Percentiles rank a stretch among this genome's conserved stretches.
These are phyloP conservation scores for Balansia obtecta DNA, from an alignment of 2,329 filamentous ascomycete species.

Conservation along the genomic window DNA sequence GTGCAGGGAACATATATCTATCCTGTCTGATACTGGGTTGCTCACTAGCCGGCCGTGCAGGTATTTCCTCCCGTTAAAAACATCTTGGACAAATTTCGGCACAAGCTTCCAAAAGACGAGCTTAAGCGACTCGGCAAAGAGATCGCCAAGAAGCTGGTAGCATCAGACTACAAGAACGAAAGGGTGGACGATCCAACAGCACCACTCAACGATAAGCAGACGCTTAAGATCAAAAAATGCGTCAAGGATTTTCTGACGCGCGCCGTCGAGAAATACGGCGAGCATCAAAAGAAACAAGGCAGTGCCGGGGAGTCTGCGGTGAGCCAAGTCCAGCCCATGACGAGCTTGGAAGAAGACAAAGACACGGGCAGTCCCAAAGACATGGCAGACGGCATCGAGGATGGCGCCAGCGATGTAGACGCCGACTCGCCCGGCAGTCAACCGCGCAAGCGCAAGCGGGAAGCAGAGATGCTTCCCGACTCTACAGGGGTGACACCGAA, in stretches of 20 bases:
- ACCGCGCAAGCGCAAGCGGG: constrained; percentile 54
- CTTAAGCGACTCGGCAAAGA: constrained; percentile 51
- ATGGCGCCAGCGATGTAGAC: constrained; percentile 25
- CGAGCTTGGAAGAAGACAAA: not conserved
- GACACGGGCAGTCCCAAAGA: not conserved
- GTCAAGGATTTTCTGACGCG: constrained; percentile 81
- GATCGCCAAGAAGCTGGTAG: constrained; percentile 77
- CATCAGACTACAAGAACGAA: constrained; percentile 81
- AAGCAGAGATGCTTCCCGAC: constrained; percentile 18
- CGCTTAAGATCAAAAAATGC: constrained; percentile 70
- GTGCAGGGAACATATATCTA: constrained; percentile 16
- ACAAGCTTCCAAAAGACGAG: constrained; percentile 74
- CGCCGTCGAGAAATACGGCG: constrained; percentile 62
- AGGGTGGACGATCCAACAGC: constrained; percentile 70
- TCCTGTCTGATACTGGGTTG: not conserved
- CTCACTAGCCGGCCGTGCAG: constrained; percentile 27
- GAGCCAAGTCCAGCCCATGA: constrained; percentile 1
- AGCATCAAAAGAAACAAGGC: constrained; percentile 48
- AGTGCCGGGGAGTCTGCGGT: constrained; percentile 2
- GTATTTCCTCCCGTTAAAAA: constrained; percentile 76
- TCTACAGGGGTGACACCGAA: constrained; percentile 35
- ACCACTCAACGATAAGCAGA: constrained; percentile 61
- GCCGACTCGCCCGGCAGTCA: constrained; percentile 31
- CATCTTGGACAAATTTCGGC: constrained; percentile 74
- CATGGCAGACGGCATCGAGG: constrained; percentile 8